These are phyloP conservation scores for Gnetum montanum DNA, from an alignment of 75 land plant species.

Conservation along the genomic window DNA sequence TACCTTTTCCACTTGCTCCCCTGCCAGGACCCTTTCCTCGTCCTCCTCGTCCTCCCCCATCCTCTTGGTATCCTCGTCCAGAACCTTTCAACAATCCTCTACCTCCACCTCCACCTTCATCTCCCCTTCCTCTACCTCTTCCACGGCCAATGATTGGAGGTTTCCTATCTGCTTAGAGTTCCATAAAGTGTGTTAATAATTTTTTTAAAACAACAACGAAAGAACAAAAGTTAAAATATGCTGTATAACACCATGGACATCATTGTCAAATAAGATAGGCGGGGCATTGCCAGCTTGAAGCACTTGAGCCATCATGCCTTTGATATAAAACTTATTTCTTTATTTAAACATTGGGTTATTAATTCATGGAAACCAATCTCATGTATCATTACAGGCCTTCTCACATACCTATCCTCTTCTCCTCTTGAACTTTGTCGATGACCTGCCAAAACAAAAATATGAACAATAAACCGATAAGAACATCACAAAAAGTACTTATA, in stretches of 20 bases:
- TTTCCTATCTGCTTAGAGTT: neutral
- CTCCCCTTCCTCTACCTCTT: conserved; percentile 8
- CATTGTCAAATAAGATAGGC: too few species aligned
- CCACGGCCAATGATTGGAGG: conserved; percentile 1
- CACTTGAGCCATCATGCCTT: too few species aligned
- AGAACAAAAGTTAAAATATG: neutral
- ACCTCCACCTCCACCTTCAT: neutral
- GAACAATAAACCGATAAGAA: too few species aligned
- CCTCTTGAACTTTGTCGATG: conserved; percentile 9
- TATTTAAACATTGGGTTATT: too few species aligned
- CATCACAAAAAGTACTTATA: too few species aligned
- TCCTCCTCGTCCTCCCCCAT: conserved; percentile 5
- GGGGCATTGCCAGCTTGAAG: too few species aligned
- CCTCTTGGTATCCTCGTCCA: conserved; percentile 2
- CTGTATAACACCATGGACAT: too few species aligned
- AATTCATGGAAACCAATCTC: too few species aligned
- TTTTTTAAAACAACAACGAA: neutral
- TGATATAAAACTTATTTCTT: too few species aligned
- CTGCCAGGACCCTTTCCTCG: conserved; percentile 3
- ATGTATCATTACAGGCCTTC: too few species aligned
- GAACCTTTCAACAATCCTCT: neutral
- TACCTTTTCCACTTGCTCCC: conserved; percentile 8
- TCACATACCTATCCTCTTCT: neutral
- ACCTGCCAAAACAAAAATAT: conserved; percentile 2
- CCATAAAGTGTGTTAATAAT: neutral